Evolutionary conservation across 2,329 filamentous ascomycete species (phyloP), one percentile per base, ranked within the genome.

Genomic region (Trichoderma aggressivum): DNA sequence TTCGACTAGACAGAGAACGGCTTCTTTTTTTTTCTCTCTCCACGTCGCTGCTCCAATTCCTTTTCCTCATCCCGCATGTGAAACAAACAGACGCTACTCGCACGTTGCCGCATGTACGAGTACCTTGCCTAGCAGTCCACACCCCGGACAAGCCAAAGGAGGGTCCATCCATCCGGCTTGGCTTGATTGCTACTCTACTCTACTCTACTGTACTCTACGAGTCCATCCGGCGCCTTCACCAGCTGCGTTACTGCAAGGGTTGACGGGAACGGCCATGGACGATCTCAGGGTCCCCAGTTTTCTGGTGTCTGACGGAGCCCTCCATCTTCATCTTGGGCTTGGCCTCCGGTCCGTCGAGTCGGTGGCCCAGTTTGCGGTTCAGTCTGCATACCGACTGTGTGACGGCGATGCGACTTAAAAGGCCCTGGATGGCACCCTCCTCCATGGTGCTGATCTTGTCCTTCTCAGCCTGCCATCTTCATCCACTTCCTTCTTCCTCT

Each of bases 391-490:
- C 59, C 39, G 39, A 34, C 50, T 59, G 18, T 36, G 30, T 63
- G 18, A 16, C 39, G 60, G 64, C 55, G 58, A 71, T 72, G 26
- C 28, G 71, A 67, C 61, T 70, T 73, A 72, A 70, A 73, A 66
- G 63, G 56, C 55, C 56, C n/a, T n/a, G 34, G 30, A 32, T 39
- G 32, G 16, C 47, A 34, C 70, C 70, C 60, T 55, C 67, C 34
- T 70, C 21, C 28, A 11, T 47, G 59, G 55, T 16, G 47, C 24
- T 69, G 67, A 65, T 64, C 68, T 28, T 70, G 50, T 24, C 28
- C 39, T 26, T 56, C 53, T 59, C 24, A 34, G 28, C 53, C 34
- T 50, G 28, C 3, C 34, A 65, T 70, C 68, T 59, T 30, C 28
- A 61, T 69, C 30, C 16, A 14, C 39, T 21, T 36, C 14, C 21